A percentile compares a stretch with the other conserved stretches of the same genome.
Evolutionary conservation across 768 basidiomycete species (phyloP).

Genomic region (Agrocybe pediades): DNA sequence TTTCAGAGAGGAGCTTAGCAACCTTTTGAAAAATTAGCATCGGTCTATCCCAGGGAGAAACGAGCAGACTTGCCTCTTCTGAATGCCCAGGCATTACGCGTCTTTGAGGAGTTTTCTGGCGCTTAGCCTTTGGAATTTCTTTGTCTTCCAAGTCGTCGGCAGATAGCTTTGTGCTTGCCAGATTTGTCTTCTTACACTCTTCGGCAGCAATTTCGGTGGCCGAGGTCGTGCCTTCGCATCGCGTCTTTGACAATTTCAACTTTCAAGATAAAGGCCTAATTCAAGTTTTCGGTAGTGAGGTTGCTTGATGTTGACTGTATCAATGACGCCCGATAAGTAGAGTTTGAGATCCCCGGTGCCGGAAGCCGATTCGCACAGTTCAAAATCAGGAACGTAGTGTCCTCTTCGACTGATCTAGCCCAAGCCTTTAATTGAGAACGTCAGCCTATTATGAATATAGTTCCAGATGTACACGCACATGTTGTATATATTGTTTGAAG

Average conservation of each 20-base stretch:
- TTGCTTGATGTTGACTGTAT: slow-evolving; percentile 1
- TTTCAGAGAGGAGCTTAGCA: too few relatives aligned
- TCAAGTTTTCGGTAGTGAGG: slow-evolving; percentile 13
- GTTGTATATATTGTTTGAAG: neutral
- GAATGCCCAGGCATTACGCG: too few relatives aligned
- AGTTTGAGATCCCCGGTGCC: slow-evolving; percentile 9
- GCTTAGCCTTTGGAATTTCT: too few relatives aligned
- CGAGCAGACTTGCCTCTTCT: too few relatives aligned
- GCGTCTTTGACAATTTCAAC: slow-evolving; percentile 9
- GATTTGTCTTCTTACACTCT: too few relatives aligned
- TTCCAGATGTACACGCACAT: neutral
- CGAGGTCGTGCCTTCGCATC: too few relatives aligned
- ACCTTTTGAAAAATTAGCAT: too few relatives aligned
- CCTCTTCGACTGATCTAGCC: neutral
- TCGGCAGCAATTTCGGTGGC: too few relatives aligned
- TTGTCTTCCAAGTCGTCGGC: too few relatives aligned
- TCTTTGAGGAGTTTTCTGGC: too few relatives aligned
- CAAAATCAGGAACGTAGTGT: slow-evolving; percentile 6
- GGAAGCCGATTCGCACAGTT: slow-evolving; percentile 9
- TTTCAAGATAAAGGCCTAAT: slow-evolving; percentile 12
- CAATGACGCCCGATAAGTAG: slow-evolving; percentile 7
- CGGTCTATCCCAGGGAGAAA: too few relatives aligned
- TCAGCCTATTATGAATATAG: neutral
- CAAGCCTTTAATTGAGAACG: neutral
- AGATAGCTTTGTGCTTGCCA: too few relatives aligned